Base-by-base conservation (phyloP, 345 rosid species). In the Sonneratia alba region DNA sequence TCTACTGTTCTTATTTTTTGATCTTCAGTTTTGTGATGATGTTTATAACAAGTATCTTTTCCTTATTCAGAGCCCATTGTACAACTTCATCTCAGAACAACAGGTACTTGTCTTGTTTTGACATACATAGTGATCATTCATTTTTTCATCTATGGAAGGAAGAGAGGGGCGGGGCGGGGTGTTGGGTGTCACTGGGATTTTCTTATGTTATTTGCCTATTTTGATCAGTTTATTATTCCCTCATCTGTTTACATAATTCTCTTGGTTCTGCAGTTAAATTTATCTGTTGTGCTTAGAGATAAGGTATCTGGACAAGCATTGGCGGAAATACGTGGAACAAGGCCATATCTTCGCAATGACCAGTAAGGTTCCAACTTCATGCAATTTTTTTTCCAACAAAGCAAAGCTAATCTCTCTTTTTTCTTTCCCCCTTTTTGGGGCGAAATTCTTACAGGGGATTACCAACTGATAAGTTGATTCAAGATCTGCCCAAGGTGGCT, bases 291-390 rank as follows among this genome's bases (percentile, higher is more conserved):
- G 71, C 87, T 85, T 76, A 85, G 98, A 77, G 93, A 90, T 79
- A 85, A 89, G 80, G 77, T 95, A 70, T 92, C 99, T 12, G 99
- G 99, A 75, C 99, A 95, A 84, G 88, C 77, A 69, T 90, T 96
- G 71, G 95, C 86, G 32, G 83, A 79, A 78, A 78, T 86, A 76
- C 87, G 75, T 73, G 63, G 79, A 73, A 63, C 70, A 66, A 80
- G 77, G 71, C 78, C 81, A 70, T 71, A 77, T 72, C 67, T 67
- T 74, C 75, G 70, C 59, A 79, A 72, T 32, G 27, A 81, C n/a
- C 74, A 87, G 98, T 86, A 70, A 68, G 77, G 37, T 42, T 71
- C 36, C 48, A 36, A 32, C 24, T 57, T 37, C 21, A 37, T 32
- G 72, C 12, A 13, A 7, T 47, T 2, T 47, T 24, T 9, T 57